Evolutionary conservation across 768 basidiomycete genomes (phyloP).

Genomic region (Suillus fuscotomentosus): DNA sequence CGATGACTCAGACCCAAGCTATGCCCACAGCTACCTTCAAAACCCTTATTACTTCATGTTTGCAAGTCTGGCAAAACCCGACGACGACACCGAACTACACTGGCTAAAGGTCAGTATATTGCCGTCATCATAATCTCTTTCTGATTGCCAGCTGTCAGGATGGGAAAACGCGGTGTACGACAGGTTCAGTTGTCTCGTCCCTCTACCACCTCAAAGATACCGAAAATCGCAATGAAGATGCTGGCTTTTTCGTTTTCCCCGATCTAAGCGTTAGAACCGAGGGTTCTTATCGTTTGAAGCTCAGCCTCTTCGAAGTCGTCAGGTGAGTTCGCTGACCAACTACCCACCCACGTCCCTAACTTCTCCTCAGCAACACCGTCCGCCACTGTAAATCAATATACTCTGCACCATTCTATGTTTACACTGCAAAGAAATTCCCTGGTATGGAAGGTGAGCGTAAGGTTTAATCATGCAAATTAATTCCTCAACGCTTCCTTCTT

Average conservation of each 20-base stretch:
- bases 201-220: constrained; percentile 87
- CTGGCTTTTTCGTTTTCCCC: constrained; percentile 96
- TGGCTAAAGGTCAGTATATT: constrained; percentile 62
- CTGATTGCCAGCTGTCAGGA: constrained; percentile 49
- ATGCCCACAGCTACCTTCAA: constrained; percentile 69
- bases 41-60: constrained; percentile 98
- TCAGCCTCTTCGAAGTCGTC: constrained; percentile 86
- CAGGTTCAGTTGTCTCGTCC: constrained; percentile 86
- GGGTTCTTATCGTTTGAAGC: constrained; percentile 75
- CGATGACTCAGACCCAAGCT: constrained; percentile 35
- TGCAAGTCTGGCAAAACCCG: constrained; percentile 84
- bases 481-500: constrained; percentile 4
- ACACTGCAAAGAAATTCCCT: constrained; percentile 95
- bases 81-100: constrained; percentile 86
- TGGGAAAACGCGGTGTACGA: constrained; percentile 88
- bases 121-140: neutral
- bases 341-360: constrained; percentile 7
- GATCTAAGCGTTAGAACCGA: constrained; percentile 92
- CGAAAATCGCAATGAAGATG: constrained; percentile 62
- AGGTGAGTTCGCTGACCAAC: constrained; percentile 53
- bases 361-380: constrained; percentile 63
- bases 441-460: constrained; percentile 82
- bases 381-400: constrained; percentile 89
- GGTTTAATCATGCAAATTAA: constrained; percentile 3
- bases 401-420: constrained; percentile 89